Percentiles rank a stretch among this genome's conserved stretches.
These are phyloP conservation scores for Pontederia crassipes DNA, from an alignment of 176 grass and related monocot genomes.

Conservation along the genomic window DNA sequence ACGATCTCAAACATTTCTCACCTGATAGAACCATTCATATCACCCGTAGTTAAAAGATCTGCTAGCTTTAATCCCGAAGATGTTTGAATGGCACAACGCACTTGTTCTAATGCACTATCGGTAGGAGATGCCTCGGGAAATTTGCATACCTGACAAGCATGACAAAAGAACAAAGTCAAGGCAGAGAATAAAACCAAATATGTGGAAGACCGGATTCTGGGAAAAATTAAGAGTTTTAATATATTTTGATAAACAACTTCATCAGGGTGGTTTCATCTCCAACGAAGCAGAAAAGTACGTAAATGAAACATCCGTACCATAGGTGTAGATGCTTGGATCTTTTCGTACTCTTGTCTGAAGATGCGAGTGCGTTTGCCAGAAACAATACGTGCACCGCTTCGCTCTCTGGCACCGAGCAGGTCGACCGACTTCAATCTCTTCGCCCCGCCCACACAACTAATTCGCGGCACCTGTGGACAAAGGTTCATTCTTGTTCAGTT, in stretches of 20 bases:
- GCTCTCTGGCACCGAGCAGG: slow-evolving; percentile 50
- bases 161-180: background rate
- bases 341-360: slow-evolving; percentile 49
- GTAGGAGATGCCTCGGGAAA: slow-evolving; percentile 27
- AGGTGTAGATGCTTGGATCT: slow-evolving; percentile 43
- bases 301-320: slow-evolving; percentile 19
- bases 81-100: slow-evolving; percentile 33
- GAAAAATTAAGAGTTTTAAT: background rate
- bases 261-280: background rate
- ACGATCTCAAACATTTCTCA: slow-evolving; percentile 16
- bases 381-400: slow-evolving; percentile 37
- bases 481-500: background rate
- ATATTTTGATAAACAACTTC: background rate
- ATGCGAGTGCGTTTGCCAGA: slow-evolving; percentile 28
- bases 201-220: background rate
- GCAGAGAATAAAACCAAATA: background rate
- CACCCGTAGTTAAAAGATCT: slow-evolving; percentile 31
- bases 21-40: slow-evolving; percentile 42
- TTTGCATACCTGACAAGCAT: slow-evolving; percentile 37
- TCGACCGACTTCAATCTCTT: slow-evolving; percentile 37
- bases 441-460: background rate
- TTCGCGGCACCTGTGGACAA: background rate
- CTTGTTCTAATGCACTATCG: slow-evolving; percentile 40
- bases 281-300: background rate
- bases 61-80: slow-evolving; percentile 26